Base-by-base conservation (phyloP, 345 rosid genomes). In the Boechera divaricarpa region DNA sequence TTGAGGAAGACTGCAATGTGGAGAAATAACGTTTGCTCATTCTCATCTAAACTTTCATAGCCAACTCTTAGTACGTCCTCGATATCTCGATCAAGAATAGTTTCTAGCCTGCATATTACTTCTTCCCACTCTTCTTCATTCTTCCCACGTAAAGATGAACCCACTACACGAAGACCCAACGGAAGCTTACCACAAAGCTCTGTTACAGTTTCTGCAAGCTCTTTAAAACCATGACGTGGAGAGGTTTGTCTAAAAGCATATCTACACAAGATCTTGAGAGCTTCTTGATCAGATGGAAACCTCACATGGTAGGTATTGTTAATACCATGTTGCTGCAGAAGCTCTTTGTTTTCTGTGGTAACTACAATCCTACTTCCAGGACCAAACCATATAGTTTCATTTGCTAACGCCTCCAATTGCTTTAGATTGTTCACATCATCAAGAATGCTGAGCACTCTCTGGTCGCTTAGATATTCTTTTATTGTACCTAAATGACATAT, bases 71-170 rank as follows among this genome's bases (percentile, higher is more conserved):
- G 5, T 13, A 59, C 36, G 0, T 48, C 11, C 1, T 61, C 39
- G 0, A 61, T 72, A 6, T 60, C 67, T 24, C 10, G 49, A 72
- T 48, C 32, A 72, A 62, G 9, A 26, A 0, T 38, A 24, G 49
- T 48, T 31, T 63, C 47, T 1, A 75, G 60, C 8, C 15, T 75
- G 1, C 0, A 0, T 3, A 67, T 2, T 0, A 28, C 44, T 0
- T 10, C 7, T 58, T 32, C n/a, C 79, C 79, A 67, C 3, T 15
- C 73, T 0, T 47, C 32, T n/a, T 48, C 10, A 0, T 47, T 29
- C 24, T 49, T 75, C 51, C 74, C 73, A 8, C 16, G 24, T 10
- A 75, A 65, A 57, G 66, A 45, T 48, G 60, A 67, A 26, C 79
- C 79, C 67, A 67, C 58, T 1, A 75, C 71, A 12, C 29, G 0